Base-by-base conservation (phyloP, 2,329 filamentous ascomycete genomes). In the Alternaria brassicae region DNA sequence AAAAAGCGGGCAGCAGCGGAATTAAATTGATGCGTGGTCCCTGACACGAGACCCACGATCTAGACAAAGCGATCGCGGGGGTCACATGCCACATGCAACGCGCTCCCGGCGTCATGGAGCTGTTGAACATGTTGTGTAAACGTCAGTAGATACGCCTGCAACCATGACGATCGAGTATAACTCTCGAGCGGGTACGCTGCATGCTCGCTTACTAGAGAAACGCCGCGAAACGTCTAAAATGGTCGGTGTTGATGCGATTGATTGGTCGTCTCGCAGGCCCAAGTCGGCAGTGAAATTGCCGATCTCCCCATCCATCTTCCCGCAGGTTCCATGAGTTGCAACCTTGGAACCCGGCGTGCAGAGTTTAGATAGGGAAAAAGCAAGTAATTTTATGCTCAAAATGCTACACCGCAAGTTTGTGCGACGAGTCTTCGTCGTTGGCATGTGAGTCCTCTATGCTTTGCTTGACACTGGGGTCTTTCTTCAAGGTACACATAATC, bases 31-130 rank as follows among this genome's bases (percentile, higher is more conserved):
- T 54, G 49, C 56, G 32, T 44, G 23, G 27, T 6, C 53, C 60
- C 60, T 58, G 62, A 63, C 62, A 65, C 56, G 53, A 55, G 61
- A 58, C 65, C 51, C 55, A 53, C 48, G 56, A 58, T 49, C 61
- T 66, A 47, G 63, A 51, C 58, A 56, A 34, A 44, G 50, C 56
- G 52, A 59, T 56, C 30, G 50, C 53, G 58, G 61, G 49, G 52
- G 51, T 56, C 48, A 57, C 61, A 57, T 65, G 63, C 57, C 55
- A 60, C 52, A 56, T 58, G 52, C 52, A 40, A 41, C 45, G 42
- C 21, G n/a, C 39, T 41, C 23, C 39, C 49, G 47, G 40, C 50
- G 39, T 40, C 42, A 25, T 40, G 51, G 49, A 39, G 48, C 45
- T 37, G 42, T 28, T 42, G 27, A 19, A 21, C 13, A 41, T 45